These are phyloP conservation scores for Botrytis galanthina DNA, from an alignment of 2,329 filamentous ascomycete genomes.

Conservation along the genomic window DNA sequence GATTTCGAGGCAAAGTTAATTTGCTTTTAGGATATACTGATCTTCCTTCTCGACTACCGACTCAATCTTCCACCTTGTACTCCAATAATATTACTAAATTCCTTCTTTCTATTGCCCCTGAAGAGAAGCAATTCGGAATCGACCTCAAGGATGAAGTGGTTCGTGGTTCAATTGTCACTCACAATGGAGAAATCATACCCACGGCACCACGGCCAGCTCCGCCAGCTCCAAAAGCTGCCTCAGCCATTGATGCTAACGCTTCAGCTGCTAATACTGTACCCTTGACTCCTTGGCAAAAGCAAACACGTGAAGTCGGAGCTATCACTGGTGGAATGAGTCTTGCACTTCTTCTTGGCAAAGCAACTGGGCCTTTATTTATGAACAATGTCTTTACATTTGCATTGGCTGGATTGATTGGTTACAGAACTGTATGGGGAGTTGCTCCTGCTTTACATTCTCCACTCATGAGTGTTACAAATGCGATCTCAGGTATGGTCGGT, in stretches of 20 bases:
- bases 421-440: conserved; percentile 86
- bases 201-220: conserved; percentile 68
- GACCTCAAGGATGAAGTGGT: conserved; percentile 84
- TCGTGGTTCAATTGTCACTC: conserved; percentile 78
- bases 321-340: conserved; percentile 77
- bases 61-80: conserved; percentile 85
- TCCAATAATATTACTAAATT: conserved; percentile 94
- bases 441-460: conserved; percentile 80
- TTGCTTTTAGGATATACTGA: conserved; percentile 68
- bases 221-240: conserved; percentile 50
- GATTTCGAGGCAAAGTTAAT: background rate
- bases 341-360: conserved; percentile 72
- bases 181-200: conserved; percentile 73
- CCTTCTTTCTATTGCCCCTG: conserved; percentile 74
- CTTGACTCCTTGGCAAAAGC: conserved; percentile 79
- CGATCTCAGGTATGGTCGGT: conserved; percentile 79
- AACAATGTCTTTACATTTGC: conserved; percentile 81
- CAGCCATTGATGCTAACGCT: conserved; percentile 49
- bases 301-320: conserved; percentile 69
- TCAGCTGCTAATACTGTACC: conserved; percentile 54
- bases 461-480: conserved; percentile 90
- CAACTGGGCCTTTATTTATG: conserved; percentile 84
- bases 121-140: conserved; percentile 75
- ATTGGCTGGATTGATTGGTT: conserved; percentile 80
- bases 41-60: conserved; percentile 79